Percentiles rank a stretch among this genome's conserved stretches.
phyloP scores from a whole-genome alignment of 139 green algal species.

The Protoeuglena noctilucae region DNA sequence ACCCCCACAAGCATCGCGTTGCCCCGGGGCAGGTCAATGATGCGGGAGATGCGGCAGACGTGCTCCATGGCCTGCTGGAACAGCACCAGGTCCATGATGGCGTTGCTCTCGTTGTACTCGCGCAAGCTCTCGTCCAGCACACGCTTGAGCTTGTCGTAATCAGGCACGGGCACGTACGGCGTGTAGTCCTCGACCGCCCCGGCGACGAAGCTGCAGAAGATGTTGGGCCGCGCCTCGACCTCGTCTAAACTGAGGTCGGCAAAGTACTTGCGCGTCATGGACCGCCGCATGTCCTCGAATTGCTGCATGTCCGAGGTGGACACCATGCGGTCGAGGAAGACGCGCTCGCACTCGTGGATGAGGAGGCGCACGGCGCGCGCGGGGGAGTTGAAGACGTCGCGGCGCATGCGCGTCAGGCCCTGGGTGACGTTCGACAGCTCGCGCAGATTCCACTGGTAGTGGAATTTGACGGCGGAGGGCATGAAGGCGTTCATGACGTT shows the following conservation, averaged over 20 bases:
- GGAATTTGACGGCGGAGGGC: slow-evolving; percentile 69
- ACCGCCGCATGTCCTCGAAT: slow-evolving; percentile 51
- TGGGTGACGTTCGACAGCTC: slow-evolving; percentile 67
- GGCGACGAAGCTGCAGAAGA: slow-evolving; percentile 29
- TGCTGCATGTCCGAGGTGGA: slow-evolving; percentile 50
- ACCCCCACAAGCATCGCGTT: slow-evolving; percentile 76
- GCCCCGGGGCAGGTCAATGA: slow-evolving; percentile 60
- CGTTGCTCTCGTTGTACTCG: slow-evolving; percentile 79
- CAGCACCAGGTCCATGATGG: slow-evolving; percentile 68
- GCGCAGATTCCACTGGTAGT: slow-evolving; percentile 85
- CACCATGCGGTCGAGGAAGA: slow-evolving; percentile 69
- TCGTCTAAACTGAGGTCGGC: slow-evolving; percentile 26
- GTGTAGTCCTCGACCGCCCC: slow-evolving; percentile 30
- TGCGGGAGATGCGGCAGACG: slow-evolving; percentile 50
- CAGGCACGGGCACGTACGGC: slow-evolving; percentile 26
- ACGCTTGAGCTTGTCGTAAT: slow-evolving; percentile 38
- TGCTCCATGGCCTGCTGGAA: slow-evolving; percentile 40
- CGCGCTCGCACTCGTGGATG: slow-evolving; percentile 67
- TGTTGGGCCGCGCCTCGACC: slow-evolving; percentile 44
- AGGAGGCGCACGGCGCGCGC: slow-evolving; percentile 50
- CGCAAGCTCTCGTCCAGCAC: slow-evolving; percentile 54
- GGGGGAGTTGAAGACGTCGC: slow-evolving; percentile 41
- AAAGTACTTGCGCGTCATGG: slow-evolving; percentile 52
- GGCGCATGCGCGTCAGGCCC: slow-evolving; percentile 57
- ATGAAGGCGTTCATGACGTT: slow-evolving; percentile 74